These are phyloP conservation scores for Sanchytrium tribonematis DNA, from an alignment of 371 early-diverging fungal genomes.

Conservation along the genomic window DNA sequence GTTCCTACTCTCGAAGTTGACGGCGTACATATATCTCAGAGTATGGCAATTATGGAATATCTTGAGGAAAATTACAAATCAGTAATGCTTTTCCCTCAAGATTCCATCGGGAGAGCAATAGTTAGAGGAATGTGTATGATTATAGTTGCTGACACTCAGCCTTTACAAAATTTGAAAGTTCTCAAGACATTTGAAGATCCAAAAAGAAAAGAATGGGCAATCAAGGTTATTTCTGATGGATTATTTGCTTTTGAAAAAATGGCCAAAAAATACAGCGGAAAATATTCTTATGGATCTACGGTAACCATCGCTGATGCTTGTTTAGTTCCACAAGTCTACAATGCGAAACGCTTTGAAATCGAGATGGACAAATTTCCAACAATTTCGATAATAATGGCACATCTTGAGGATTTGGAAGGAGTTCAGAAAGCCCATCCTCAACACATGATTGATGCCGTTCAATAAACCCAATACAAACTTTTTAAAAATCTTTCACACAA, in stretches of 20 bases:
- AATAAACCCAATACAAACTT: too few relatives aligned
- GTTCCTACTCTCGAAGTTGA: slow-evolving; percentile 40
- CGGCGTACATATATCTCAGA: slow-evolving; percentile 27
- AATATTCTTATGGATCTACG: slow-evolving; percentile 45
- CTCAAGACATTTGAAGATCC: slow-evolving; percentile 23
- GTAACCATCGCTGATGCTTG: slow-evolving; percentile 57
- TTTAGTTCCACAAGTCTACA: slow-evolving; percentile 48
- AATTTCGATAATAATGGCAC: slow-evolving; percentile 25
- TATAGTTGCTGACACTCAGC: slow-evolving; percentile 60
- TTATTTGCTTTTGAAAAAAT: slow-evolving; percentile 30
- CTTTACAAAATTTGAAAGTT: slow-evolving; percentile 52
- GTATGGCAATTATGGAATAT: slow-evolving; percentile 55
- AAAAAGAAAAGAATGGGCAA: slow-evolving; percentile 29
- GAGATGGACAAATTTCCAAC: slow-evolving; percentile 39
- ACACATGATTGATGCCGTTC: background rate
- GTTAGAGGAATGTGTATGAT: slow-evolving; percentile 39
- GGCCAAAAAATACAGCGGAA: slow-evolving; percentile 28
- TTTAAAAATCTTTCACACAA: too few relatives aligned
- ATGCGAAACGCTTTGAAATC: slow-evolving; percentile 36
- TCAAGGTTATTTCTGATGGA: slow-evolving; percentile 25
- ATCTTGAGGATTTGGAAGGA: slow-evolving; percentile 24
- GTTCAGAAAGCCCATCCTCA: slow-evolving; percentile 38
- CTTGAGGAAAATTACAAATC: slow-evolving; percentile 47
- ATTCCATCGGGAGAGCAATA: slow-evolving; percentile 27
- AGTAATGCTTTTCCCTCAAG: slow-evolving; percentile 33